Percentiles rank a stretch among this genome's conserved stretches.
Conservation (phyloP, 345 rosid genomes). For the Conringia planisiliqua region DNA sequence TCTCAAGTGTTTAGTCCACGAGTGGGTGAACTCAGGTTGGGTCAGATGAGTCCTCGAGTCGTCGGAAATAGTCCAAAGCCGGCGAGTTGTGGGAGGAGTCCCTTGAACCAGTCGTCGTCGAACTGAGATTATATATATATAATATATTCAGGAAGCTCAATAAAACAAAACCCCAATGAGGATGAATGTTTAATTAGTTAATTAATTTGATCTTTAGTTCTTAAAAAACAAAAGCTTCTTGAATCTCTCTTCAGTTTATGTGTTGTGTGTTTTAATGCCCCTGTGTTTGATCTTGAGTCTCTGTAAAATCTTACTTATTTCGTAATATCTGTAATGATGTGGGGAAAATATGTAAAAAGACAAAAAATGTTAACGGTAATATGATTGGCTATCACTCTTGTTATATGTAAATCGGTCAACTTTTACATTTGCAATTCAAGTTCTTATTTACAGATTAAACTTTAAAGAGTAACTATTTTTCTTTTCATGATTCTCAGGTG, state of each 20-base stretch:
- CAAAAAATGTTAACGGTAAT: conserved; percentile 15
- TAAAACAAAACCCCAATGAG: conserved; percentile 9
- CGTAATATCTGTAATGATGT: conserved; percentile 17
- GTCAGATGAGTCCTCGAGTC: conserved; percentile 57
- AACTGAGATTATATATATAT: conserved; percentile 9
- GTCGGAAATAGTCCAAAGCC: conserved; percentile 34
- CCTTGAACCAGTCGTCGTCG: conserved; percentile 42
- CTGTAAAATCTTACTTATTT: conserved; percentile 22
- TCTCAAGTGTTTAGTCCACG: conserved; percentile 55
- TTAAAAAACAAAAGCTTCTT: conserved; percentile 29
- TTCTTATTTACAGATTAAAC: background rate
- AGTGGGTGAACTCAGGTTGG: conserved; percentile 54
- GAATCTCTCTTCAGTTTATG: conserved; percentile 14
- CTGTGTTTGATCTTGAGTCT: conserved; percentile 29
- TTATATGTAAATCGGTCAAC: background rate
- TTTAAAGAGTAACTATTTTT: background rate
- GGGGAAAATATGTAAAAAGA: conserved; percentile 11
- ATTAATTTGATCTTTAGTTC: conserved; percentile 20
- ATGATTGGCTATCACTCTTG: background rate
- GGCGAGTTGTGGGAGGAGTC: conserved; percentile 69
- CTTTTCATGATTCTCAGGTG: background rate
- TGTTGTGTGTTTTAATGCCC: conserved; percentile 19
- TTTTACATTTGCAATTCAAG: background rate
- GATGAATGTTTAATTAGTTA: conserved; percentile 29
- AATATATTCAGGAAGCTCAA: conserved; percentile 22